Base-by-base conservation (phyloP, 1,284 basidiomycete genomes). In the Melampsora americana region DNA sequence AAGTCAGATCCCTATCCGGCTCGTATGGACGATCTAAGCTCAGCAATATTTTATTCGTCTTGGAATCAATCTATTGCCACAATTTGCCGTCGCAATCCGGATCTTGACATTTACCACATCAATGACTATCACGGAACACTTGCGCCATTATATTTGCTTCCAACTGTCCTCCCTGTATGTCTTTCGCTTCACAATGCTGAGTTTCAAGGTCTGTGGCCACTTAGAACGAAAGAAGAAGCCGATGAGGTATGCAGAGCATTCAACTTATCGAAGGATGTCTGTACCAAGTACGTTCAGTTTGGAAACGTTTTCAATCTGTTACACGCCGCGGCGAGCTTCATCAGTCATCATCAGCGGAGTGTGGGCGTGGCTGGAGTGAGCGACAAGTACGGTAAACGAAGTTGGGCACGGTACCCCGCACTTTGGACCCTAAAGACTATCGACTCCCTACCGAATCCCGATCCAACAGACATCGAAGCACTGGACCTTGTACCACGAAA, bases 51-150 rank as follows among this genome's bases (percentile, higher is more conserved):
- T 86, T 95, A 95, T 84, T 95, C 93, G 71, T 94, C 93, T 28
- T 95, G 93, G 93, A 95, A 95, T 81, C 93, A 95, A 84, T 92
- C 92, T 73, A 93, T 95, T 79, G 92, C 92, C 42, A 90, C 92
- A 73, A 90, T 92, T 20, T 89, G 95, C 79, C 89, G 91, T 78
- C 88, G 92, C 78, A 87, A 86, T 85, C 91, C 92, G 1, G 89
- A 89, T 80, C 89, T 95, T 79, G 93, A 95, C 82, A 90, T 95
- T 78, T 92, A 92, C 82, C 90, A 92, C 83, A 83, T 92, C 84
- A 85, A 85, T 81, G 93, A 95, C 82, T 95, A 95, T 83, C 93
- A 95, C 81, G 93, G 92, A 78, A 91, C 92, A 28, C 88, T 95
- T 64, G 93, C 89, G 70, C 90, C 91, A 11, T 89, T 95, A 77